These are phyloP conservation scores for Colletotrichum agaves DNA, from an alignment of 2,329 filamentous ascomycete species.

Conservation along the genomic window DNA sequence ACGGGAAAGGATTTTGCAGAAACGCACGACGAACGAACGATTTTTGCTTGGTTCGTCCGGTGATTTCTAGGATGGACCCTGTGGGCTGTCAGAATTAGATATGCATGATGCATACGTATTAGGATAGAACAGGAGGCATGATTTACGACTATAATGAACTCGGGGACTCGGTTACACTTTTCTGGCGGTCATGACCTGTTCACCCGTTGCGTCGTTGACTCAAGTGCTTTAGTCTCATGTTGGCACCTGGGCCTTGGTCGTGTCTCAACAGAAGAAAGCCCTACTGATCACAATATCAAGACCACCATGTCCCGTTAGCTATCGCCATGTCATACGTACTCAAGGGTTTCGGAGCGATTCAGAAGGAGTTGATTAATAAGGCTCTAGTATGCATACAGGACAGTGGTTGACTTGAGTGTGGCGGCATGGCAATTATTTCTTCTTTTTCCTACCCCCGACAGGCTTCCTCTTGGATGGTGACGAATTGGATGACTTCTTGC, in stretches of 20 bases:
- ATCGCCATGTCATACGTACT: too few relatives aligned
- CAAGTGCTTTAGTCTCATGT: too few relatives aligned
- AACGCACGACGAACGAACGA: too few relatives aligned
- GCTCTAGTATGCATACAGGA: slow-evolving; percentile 23
- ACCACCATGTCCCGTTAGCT: too few relatives aligned
- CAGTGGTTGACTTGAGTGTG: not conserved
- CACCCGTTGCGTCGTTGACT: too few relatives aligned
- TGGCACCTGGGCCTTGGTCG: too few relatives aligned
- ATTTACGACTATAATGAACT: not conserved
- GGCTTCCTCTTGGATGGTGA: slow-evolving; percentile 55
- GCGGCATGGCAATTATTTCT: slow-evolving; percentile 44
- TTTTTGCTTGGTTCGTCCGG: slow-evolving; percentile 18
- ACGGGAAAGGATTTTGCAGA: not conserved
- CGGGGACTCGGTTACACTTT: too few relatives aligned
- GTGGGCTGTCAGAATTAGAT: not conserved
- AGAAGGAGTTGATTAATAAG: slow-evolving; percentile 8
- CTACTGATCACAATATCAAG: too few relatives aligned
- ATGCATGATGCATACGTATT: slow-evolving; percentile 17
- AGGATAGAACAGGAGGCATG: slow-evolving; percentile 24
- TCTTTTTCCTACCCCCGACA: slow-evolving; percentile 45
- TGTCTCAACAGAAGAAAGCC: too few relatives aligned
- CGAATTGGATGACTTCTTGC: slow-evolving; percentile 52
- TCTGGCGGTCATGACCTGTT: too few relatives aligned
- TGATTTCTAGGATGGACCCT: not conserved
- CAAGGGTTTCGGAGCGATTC: not conserved